phyloP scores from a whole-genome alignment of 192 early-diverging fungal species.

The Gigaspora rosea region DNA sequence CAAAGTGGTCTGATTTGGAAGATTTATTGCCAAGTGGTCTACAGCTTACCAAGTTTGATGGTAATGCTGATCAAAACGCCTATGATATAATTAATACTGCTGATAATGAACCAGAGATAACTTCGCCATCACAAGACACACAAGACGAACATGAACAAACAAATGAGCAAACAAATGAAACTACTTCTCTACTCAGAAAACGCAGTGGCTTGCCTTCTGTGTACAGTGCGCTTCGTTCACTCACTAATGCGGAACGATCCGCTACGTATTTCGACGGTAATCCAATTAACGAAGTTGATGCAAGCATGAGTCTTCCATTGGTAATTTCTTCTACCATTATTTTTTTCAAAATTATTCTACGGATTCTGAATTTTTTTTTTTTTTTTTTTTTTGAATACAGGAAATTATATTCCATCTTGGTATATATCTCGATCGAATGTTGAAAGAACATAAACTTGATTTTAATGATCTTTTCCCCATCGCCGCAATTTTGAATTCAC shows the following conservation, averaged over 20 bases:
- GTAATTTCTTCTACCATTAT: constrained; percentile 10
- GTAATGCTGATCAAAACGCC: constrained; percentile 16
- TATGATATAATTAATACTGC: no score
- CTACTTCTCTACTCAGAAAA: no score
- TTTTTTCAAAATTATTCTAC: neutral
- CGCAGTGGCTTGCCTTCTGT: no score
- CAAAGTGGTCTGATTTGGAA: constrained; percentile 53
- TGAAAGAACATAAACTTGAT: no score
- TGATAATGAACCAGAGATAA: neutral
- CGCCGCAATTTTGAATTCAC: constrained; percentile 44
- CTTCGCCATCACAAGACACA: neutral
- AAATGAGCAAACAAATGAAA: no score
- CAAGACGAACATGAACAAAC: neutral
- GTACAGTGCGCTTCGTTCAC: neutral
- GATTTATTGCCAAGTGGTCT: constrained; percentile 46
- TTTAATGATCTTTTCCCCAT: constrained; percentile 32
- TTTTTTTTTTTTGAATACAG: neutral
- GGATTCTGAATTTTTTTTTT: neutral
- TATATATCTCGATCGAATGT: constrained; percentile 45
- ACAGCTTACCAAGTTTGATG: neutral
- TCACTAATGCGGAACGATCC: constrained; percentile 21
- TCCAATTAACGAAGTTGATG: constrained; percentile 37
- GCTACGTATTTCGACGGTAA: constrained; percentile 27
- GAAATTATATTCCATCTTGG: constrained; percentile 47
- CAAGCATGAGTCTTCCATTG: constrained; percentile 50